These are phyloP conservation scores for Blepharisma japonicum DNA, from an alignment of 73 alveolate species.

Conservation along the genomic window DNA sequence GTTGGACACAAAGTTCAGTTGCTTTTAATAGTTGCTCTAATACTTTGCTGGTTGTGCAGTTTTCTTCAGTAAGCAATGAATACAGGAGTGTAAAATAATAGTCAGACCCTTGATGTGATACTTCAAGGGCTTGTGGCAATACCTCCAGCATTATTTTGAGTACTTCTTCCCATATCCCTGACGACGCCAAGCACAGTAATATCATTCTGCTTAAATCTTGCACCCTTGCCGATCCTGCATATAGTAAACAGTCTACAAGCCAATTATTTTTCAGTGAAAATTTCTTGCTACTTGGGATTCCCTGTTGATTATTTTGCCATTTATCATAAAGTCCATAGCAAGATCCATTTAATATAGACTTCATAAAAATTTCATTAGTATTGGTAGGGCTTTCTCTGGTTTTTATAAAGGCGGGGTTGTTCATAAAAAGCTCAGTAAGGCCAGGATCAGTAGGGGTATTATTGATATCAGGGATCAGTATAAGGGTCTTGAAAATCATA, in stretches of 20 bases:
- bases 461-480: background rate
- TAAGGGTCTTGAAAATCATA: constrained; percentile 27
- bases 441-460: background rate
- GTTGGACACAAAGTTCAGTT: background rate
- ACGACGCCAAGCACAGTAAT: background rate
- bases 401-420: constrained; percentile 18
- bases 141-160: background rate
- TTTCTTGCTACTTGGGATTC: background rate
- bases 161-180: constrained; percentile 2
- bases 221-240: background rate
- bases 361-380: background rate
- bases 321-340: background rate
- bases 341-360: background rate
- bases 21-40: background rate
- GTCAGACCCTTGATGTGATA: constrained; percentile 26
- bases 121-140: constrained; percentile 12
- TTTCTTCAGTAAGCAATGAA: background rate
- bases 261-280: background rate
- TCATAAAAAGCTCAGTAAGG: background rate
- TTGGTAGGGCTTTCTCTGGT: background rate
- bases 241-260: constrained; percentile 13
- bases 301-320: background rate
- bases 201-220: constrained; percentile 10
- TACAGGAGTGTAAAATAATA: constrained; percentile 5
- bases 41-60: background rate